Evolutionary conservation across 2,329 filamentous ascomycete genomes (phyloP).

Genomic region (Diaporthe citriasiana): DNA sequence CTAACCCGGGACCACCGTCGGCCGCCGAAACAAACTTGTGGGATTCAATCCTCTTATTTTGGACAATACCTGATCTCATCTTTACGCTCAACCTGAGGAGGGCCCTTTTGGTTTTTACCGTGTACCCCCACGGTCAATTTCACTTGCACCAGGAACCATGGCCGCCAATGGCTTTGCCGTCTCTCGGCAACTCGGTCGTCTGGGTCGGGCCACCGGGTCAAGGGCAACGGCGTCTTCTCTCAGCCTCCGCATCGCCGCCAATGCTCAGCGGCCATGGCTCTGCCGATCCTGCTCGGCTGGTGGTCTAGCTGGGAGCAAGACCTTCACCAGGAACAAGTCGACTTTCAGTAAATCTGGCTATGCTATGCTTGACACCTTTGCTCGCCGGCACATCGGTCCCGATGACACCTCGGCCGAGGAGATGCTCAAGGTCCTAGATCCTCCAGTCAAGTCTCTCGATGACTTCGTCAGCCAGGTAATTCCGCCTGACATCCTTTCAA

Average conservation of each 20-base stretch:
- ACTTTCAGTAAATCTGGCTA: slow-evolving; percentile 43
- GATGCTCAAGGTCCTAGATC: slow-evolving; percentile 86
- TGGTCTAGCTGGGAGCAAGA: slow-evolving; percentile 32
- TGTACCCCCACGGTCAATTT: background rate
- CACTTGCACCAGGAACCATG: slow-evolving; percentile 28
- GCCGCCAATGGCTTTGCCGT: slow-evolving; percentile 43
- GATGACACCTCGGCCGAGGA: slow-evolving; percentile 75
- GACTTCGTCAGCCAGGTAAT: slow-evolving; percentile 89
- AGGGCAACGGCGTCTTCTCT: slow-evolving; percentile 31
- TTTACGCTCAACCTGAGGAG: background rate
- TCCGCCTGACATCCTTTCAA: slow-evolving; percentile 82
- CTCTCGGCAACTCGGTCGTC: slow-evolving; percentile 43
- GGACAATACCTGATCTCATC: background rate
- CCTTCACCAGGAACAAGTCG: slow-evolving; percentile 45
- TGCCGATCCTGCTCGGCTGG: slow-evolving; percentile 39
- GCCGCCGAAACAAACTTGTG: slow-evolving; percentile 15
- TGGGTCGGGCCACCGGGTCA: slow-evolving; percentile 35
- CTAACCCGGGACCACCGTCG: slow-evolving; percentile 12
- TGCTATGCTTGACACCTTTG: slow-evolving; percentile 73
- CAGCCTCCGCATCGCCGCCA: slow-evolving; percentile 40
- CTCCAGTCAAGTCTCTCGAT: slow-evolving; percentile 80
- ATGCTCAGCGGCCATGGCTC: slow-evolving; percentile 42
- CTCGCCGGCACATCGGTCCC: slow-evolving; percentile 89
- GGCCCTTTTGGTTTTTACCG: background rate
- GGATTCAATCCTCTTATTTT: background rate